Evolutionary conservation across 2,329 filamentous ascomycete genomes (phyloP), one percentile per base, ranked within the genome.

Genomic region (Cucurbitaria berberidis): DNA sequence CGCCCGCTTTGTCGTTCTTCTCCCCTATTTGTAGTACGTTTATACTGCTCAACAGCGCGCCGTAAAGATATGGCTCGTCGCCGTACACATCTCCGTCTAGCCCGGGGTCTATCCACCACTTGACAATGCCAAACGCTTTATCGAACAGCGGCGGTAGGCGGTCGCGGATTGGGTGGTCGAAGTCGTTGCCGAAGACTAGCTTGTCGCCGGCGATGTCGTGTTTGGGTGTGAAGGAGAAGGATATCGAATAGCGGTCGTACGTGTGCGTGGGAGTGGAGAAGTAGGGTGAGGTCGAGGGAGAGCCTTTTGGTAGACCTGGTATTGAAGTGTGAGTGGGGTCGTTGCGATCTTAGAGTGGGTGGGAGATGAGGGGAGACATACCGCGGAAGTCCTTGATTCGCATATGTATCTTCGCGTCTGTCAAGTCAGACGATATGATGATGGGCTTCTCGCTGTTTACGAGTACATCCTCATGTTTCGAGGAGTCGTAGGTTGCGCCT

Each of bases 161-260:
- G 70, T 96, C 89, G 26, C 91, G 85, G 64, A 99, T 95, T 0
- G 95, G 91, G 45, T 89, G 85, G 69, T 96, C 93, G 72, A 98
- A 97, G 79, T 97, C 92, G 74, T 98, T 98, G 36, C 93, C 95
- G 66, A 96, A 96, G 48, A 97, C 86, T 2, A 99, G 81, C 57
- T 96, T 87, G 22, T 84, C 76, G 39, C 86, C 91, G 3, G 81
- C 80, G 51, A 96, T 86, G 30, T 75, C 75, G 26, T 78, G 66
- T 65, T 89, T 90, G n/a, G 89, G 90, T 0, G 84, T 86, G 74
- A 97, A 90, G 40, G 85, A 83, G 70, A 96, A 88, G 27, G 85
- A 82, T 66, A 98, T 91, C 65, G 87, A 90, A 80, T 97, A 97
- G 71, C 91, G 89, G 75, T 97, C 93, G 57, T 81, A 79, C 19